Conservation (phyloP, 768 basidiomycete genomes). For the Suillus weaverae region DNA sequence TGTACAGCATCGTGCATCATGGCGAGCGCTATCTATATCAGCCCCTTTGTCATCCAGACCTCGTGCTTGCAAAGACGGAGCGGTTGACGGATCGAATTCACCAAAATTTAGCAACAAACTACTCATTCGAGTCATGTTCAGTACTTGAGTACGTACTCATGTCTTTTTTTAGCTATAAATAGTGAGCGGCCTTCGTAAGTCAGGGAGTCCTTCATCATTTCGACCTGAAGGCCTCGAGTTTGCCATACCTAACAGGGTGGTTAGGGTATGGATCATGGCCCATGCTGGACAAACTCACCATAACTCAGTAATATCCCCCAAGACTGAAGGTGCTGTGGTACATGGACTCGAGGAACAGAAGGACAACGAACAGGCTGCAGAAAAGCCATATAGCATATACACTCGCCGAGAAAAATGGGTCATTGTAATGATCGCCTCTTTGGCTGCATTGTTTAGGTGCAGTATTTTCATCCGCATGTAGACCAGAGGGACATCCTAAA, state of each 20-base stretch:
- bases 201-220: background rate
- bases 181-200: background rate
- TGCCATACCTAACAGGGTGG: background rate
- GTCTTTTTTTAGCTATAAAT: background rate
- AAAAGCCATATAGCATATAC: slow-evolving; percentile 48
- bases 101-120: background rate
- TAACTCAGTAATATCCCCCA: background rate
- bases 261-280: background rate
- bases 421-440: slow-evolving; percentile 55
- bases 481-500: background rate
- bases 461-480: background rate
- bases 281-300: background rate
- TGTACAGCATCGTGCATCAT: background rate
- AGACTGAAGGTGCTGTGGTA: background rate
- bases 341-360: background rate
- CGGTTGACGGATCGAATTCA: background rate
- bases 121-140: background rate
- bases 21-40: background rate
- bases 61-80: background rate
- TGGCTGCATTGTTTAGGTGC: slow-evolving; percentile 66
- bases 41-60: background rate
- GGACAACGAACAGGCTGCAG: background rate
- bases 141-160: background rate
- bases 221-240: background rate
- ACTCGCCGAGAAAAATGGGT: slow-evolving; percentile 63